These are phyloP conservation scores for Annona squamosa DNA, from an alignment of 164 flowering plant species.

Conservation along the genomic window DNA sequence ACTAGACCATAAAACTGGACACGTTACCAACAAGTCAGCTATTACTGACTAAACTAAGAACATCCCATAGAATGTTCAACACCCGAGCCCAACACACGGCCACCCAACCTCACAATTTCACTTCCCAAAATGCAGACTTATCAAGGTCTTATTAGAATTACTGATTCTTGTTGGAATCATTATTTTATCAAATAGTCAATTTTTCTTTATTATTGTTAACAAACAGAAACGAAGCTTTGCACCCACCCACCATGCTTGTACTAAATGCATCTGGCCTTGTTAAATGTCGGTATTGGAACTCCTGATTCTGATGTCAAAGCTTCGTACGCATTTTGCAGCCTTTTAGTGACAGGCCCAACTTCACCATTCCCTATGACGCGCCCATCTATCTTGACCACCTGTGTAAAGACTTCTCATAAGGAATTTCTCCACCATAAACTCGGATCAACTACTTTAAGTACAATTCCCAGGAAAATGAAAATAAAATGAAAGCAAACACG, in stretches of 20 bases:
- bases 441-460: too few species aligned
- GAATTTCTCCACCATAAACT: not conserved
- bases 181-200: too few species aligned
- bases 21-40: too few species aligned
- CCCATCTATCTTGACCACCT: constrained; percentile 85
- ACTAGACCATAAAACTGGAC: too few species aligned
- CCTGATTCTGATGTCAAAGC: constrained; percentile 55
- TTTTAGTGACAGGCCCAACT: constrained; percentile 77
- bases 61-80: too few species aligned
- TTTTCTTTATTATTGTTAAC: not conserved
- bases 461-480: too few species aligned
- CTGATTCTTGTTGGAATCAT: not conserved
- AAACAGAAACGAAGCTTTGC: not conserved
- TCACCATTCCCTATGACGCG: constrained; percentile 72
- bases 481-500: too few species aligned
- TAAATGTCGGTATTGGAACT: constrained; percentile 50
- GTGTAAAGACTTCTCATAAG: constrained; percentile 5
- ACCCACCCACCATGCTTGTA: not conserved
- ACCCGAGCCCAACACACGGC: too few species aligned
- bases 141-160: too few species aligned
- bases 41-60: too few species aligned
- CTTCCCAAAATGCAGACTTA: too few species aligned
- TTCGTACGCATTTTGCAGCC: constrained; percentile 60
- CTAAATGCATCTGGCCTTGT: not conserved
- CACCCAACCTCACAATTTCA: too few species aligned